Percentiles rank a stretch among this genome's conserved stretches.
phyloP scores from a whole-genome alignment of 192 early-diverging fungal genomes.

The Coemansia reversa region DNA sequence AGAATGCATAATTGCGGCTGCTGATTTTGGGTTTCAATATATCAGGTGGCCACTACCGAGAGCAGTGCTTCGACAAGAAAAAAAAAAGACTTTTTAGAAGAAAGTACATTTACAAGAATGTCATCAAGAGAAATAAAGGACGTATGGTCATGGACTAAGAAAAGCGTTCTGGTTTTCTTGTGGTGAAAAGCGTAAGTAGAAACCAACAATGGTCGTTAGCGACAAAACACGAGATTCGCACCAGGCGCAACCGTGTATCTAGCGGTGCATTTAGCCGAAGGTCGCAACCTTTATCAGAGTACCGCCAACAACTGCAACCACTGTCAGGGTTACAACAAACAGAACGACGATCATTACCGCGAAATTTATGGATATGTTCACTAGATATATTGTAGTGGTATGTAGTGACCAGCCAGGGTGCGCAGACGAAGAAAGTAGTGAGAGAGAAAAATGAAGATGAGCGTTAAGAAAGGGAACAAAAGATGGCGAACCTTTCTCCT shows the following conservation, averaged over 20 bases:
- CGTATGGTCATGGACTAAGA: neutral
- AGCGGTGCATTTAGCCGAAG: conserved; percentile 8
- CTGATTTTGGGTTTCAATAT: neutral
- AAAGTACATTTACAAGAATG: conserved; percentile 1
- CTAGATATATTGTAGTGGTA: neutral
- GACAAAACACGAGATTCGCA: conserved; percentile 4
- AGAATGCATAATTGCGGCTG: neutral
- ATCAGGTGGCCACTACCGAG: neutral
- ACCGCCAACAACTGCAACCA: conserved; percentile 37
- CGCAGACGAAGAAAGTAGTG: neutral
- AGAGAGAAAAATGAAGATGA: neutral
- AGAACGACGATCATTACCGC: conserved; percentile 42
- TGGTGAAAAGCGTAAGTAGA: neutral
- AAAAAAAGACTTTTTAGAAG: neutral
- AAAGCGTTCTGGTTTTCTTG: no score
- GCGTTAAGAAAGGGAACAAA: no score
- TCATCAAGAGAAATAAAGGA: neutral
- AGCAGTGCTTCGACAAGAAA: neutral
- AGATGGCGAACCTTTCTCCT: neutral
- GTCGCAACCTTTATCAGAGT: conserved; percentile 39
- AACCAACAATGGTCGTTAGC: no score
- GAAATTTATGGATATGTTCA: neutral
- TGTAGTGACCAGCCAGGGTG: conserved; percentile 1
- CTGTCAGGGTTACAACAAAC: conserved; percentile 36
- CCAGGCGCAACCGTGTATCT: neutral